These are phyloP conservation scores for Ambrosiella cleistominuta DNA, from an alignment of 2,329 filamentous ascomycete species.

Conservation along the genomic window DNA sequence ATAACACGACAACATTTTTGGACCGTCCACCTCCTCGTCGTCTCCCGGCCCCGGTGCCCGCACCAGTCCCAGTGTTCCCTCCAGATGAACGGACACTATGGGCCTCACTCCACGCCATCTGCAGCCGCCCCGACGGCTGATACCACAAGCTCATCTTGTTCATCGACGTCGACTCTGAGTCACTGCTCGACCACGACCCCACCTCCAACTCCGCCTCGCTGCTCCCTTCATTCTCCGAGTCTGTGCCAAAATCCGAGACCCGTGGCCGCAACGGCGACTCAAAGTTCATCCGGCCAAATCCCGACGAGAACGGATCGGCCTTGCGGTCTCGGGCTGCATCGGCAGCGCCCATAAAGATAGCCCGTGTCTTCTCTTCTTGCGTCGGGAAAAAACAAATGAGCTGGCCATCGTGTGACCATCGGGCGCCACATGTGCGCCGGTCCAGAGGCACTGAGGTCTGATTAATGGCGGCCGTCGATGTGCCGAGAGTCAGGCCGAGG, in stretches of 20 bases:
- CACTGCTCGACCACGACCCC: constrained; percentile 30
- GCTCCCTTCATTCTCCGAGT: constrained; percentile 22
- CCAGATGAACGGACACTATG: constrained; percentile 42
- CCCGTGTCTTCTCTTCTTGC: constrained; percentile 42
- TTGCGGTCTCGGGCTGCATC: constrained; percentile 24
- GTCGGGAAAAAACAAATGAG: constrained; percentile 53
- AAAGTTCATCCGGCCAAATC: constrained; percentile 36
- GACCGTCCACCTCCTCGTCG: constrained; percentile 25
- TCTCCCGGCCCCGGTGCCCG: constrained; percentile 23
- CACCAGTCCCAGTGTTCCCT: constrained; percentile 35
- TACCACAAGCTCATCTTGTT: constrained; percentile 42
- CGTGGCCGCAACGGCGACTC: constrained; percentile 31
- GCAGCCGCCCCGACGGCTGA: constrained; percentile 32
- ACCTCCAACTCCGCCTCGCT: constrained; percentile 14
- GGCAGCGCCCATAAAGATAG: constrained; percentile 16
- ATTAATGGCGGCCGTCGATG: constrained; percentile 28
- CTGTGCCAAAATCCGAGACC: constrained; percentile 32
- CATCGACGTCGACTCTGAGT: constrained; percentile 46
- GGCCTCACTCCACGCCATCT: constrained; percentile 38
- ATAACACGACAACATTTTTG: constrained; percentile 47
- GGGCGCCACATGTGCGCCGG: constrained; percentile 40
- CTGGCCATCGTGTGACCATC: constrained; percentile 44
- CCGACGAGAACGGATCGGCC: constrained; percentile 36
- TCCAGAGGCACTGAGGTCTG: constrained; percentile 37
- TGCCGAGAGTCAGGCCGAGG: neutral